Evolutionary conservation across 345 rosid genomes (phyloP).

Genomic region (Cardiospermum halicacabum): DNA sequence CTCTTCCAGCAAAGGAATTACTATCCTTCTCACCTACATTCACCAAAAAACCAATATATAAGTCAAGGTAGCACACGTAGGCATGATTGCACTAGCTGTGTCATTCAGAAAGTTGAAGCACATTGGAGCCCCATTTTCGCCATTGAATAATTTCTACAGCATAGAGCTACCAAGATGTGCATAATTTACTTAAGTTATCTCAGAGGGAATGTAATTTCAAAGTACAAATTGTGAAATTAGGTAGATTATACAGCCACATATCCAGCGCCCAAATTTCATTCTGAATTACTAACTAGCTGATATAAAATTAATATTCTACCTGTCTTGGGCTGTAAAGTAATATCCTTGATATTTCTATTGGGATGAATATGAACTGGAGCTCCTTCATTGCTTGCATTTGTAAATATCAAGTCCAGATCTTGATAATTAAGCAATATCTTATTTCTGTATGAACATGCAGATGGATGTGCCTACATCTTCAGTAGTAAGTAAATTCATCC

Average conservation of each 20-base stretch:
- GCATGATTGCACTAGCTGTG: background rate
- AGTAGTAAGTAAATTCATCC: slow-evolving; percentile 6
- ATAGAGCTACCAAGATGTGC: background rate
- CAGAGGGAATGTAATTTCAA: background rate
- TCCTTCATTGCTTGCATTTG: slow-evolving; percentile 24
- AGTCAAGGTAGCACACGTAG: background rate
- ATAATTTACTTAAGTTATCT: background rate
- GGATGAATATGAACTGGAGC: slow-evolving; percentile 12
- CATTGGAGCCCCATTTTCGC: background rate
- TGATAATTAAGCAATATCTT: slow-evolving; percentile 35
- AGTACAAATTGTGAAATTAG: background rate
- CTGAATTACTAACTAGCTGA: background rate
- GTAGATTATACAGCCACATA: slow-evolving; percentile 5
- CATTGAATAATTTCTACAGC: background rate
- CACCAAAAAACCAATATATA: slow-evolving; percentile 7
- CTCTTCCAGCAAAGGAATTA: slow-evolving; percentile 12
- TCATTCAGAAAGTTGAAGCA: background rate
- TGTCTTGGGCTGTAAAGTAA: slow-evolving; percentile 2
- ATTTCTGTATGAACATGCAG: slow-evolving; percentile 28
- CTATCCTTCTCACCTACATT: slow-evolving; percentile 25
- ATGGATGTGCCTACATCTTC: slow-evolving; percentile 35
- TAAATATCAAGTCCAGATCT: slow-evolving; percentile 37
- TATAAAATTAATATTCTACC: slow-evolving; percentile 20
- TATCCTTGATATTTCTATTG: slow-evolving; percentile 19
- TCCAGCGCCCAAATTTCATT: background rate